phyloP scores from a whole-genome alignment of 2,329 filamentous ascomycete species.

The Alternaria triticina region DNA sequence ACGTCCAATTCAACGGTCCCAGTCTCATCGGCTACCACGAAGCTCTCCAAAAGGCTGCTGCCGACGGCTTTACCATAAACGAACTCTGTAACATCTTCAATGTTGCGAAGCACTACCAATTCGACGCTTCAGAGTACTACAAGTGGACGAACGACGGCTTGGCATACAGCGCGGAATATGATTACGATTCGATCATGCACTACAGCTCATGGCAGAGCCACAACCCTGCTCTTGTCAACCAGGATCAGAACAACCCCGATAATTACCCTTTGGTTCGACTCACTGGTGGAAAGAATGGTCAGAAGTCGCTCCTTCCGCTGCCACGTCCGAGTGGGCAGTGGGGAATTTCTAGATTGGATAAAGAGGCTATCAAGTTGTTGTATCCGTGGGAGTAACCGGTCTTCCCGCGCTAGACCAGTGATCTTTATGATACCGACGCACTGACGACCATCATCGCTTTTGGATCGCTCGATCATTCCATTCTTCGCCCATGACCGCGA shows the following conservation, averaged over 20 bases:
- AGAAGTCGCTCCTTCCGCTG: background rate
- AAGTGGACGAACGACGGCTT: background rate
- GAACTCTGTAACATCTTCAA: background rate
- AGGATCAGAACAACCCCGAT: background rate
- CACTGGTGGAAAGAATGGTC: background rate
- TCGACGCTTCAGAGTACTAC: background rate
- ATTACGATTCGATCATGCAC: constrained; percentile 3
- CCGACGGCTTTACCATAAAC: background rate
- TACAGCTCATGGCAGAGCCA: background rate
- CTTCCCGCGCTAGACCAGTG: background rate
- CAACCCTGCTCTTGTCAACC: background rate
- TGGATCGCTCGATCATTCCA: background rate
- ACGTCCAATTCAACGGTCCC: background rate
- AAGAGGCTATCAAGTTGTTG: background rate
- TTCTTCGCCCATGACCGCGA: background rate
- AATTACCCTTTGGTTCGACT: background rate
- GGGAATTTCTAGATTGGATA: background rate
- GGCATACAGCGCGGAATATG: background rate
- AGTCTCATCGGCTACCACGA: background rate
- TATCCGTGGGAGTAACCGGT: background rate
- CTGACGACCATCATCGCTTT: background rate
- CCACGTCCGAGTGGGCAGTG: background rate
- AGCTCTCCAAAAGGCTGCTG: background rate
- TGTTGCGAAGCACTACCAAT: background rate
- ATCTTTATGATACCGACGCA: background rate